These are phyloP conservation scores for Tolypocladium paradoxum DNA, from an alignment of 2,329 filamentous ascomycete species.

Conservation along the genomic window DNA sequence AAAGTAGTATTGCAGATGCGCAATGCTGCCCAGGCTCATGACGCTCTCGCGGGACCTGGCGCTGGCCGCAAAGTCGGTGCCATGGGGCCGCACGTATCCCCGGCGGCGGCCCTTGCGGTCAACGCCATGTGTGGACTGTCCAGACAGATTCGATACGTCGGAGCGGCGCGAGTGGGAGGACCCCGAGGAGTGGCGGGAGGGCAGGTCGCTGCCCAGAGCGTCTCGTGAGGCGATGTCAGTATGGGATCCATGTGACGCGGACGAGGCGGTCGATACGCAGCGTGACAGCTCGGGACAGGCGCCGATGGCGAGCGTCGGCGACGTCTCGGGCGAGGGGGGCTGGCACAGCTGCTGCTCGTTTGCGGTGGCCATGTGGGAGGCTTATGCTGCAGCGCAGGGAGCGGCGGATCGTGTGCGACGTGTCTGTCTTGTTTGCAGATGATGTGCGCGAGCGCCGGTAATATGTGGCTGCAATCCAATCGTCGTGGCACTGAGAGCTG, in stretches of 20 bases:
- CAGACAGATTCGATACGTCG: conserved; percentile 26
- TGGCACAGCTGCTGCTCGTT: conserved; percentile 17
- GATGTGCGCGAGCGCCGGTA: background rate
- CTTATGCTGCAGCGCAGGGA: background rate
- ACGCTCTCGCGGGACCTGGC: conserved; percentile 88
- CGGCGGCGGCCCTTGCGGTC: conserved; percentile 44
- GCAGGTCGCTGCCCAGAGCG: conserved; percentile 43
- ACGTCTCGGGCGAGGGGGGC: conserved; percentile 44
- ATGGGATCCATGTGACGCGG: conserved; percentile 45
- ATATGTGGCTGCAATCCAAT: background rate
- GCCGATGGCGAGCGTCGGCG: conserved; percentile 52
- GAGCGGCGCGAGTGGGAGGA: conserved; percentile 39
- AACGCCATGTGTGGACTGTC: conserved; percentile 36
- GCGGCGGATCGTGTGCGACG: background rate
- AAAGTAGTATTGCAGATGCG: conserved; percentile 97
- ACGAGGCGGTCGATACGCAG: conserved; percentile 52
- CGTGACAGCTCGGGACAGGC: conserved; percentile 49
- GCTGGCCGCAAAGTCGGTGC: conserved; percentile 81
- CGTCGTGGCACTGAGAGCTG: background rate
- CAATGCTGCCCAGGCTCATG: conserved; percentile 90
- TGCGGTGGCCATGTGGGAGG: conserved; percentile 19
- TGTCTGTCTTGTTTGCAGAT: background rate
- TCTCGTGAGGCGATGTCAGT: conserved; percentile 38
- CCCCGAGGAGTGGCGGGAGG: conserved; percentile 51
- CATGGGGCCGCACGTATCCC: conserved; percentile 80